These are phyloP conservation scores for Paracamarosporium sp. DNA, from an alignment of 2,329 filamentous ascomycete species.

Conservation along the genomic window DNA sequence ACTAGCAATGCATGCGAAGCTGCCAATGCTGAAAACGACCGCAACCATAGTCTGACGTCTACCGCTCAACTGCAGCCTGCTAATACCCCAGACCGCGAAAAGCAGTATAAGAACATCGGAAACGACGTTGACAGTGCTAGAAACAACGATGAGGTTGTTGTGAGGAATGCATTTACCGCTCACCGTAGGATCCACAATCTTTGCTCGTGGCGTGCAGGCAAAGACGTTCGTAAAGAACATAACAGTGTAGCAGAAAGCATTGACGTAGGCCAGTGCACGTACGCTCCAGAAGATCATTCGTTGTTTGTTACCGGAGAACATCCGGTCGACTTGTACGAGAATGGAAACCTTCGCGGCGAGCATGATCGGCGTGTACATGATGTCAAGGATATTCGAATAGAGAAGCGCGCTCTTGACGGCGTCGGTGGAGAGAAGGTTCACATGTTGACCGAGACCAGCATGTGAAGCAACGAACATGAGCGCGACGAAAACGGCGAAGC, in stretches of 20 bases:
- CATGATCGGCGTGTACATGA: conserved; percentile 22
- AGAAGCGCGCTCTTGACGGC: conserved; percentile 8
- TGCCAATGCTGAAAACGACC: conserved; percentile 12
- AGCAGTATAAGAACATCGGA: conserved; percentile 28
- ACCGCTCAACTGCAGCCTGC: conserved; percentile 9
- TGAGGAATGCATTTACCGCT: conserved; percentile 25
- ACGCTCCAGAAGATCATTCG: conserved; percentile 22
- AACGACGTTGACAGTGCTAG: conserved; percentile 26
- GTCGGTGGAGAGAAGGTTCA: conserved; percentile 3
- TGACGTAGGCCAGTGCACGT: conserved; percentile 23
- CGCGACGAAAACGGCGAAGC: conserved; percentile 9
- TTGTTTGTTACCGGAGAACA: conserved; percentile 16
- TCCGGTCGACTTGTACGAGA: conserved; percentile 24
- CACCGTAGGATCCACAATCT: conserved; percentile 23
- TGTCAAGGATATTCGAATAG: conserved; percentile 13
- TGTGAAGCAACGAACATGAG: conserved; percentile 11
- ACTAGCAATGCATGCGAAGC: conserved; percentile 17
- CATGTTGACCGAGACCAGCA: conserved; percentile 4
- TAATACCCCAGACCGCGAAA: conserved; percentile 12
- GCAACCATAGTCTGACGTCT: conserved; percentile 9
- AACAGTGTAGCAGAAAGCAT: conserved; percentile 21
- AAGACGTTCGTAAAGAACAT: conserved; percentile 28
- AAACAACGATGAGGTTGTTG: conserved; percentile 14
- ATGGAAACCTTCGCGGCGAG: conserved; percentile 24
- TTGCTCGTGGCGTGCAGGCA: conserved; percentile 27